Percentiles rank a stretch among this genome's conserved stretches.
Conservation (phyloP, 2,329 filamentous ascomycete species). For the Ophiocordyceps polyrhachis-furcata region DNA sequence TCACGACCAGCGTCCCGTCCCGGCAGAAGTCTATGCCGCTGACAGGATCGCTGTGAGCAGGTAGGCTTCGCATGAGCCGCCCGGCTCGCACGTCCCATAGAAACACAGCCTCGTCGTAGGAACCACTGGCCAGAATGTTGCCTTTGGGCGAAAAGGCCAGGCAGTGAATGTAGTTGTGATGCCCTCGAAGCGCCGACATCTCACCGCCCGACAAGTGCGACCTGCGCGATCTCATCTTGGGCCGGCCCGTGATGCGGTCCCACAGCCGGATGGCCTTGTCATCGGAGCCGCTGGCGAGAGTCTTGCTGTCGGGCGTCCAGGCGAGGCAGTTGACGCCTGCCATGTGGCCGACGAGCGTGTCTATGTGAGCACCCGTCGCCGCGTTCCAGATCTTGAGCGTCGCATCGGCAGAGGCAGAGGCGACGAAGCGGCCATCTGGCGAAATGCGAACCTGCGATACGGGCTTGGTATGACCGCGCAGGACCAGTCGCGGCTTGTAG, state of each 20-base stretch:
- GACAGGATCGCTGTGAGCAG: slow-evolving; percentile 89
- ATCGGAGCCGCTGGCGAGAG: slow-evolving; percentile 79
- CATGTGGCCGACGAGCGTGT: slow-evolving; percentile 83
- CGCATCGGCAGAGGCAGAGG: slow-evolving; percentile 74
- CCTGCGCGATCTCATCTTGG: slow-evolving; percentile 26
- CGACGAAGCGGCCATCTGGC: slow-evolving; percentile 76
- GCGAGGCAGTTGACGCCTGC: slow-evolving; percentile 81
- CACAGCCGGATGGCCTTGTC: slow-evolving; percentile 92
- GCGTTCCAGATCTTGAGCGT: slow-evolving; percentile 87
- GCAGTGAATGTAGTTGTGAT: slow-evolving; percentile 92
- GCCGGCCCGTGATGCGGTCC: slow-evolving; percentile 49
- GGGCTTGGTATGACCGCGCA: slow-evolving; percentile 61
- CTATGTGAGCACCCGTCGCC: slow-evolving; percentile 55
- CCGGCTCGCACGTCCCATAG: slow-evolving; percentile 90
- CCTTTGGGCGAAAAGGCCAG: slow-evolving; percentile 95
- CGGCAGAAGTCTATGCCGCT: slow-evolving; percentile 81
- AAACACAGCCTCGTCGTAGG: slow-evolving; percentile 93
- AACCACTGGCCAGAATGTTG: slow-evolving; percentile 88
- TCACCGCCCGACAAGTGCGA: slow-evolving; percentile 17
- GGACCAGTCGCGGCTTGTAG: slow-evolving; percentile 50
- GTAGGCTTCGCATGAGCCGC: slow-evolving; percentile 71
- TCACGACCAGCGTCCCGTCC: slow-evolving; percentile 82
- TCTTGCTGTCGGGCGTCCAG: slow-evolving; percentile 83
- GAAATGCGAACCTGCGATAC: slow-evolving; percentile 81
- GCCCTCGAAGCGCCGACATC: slow-evolving; percentile 50